Conservation (phyloP, 257 asterid genomes). For the Cinchona pubescens region DNA sequence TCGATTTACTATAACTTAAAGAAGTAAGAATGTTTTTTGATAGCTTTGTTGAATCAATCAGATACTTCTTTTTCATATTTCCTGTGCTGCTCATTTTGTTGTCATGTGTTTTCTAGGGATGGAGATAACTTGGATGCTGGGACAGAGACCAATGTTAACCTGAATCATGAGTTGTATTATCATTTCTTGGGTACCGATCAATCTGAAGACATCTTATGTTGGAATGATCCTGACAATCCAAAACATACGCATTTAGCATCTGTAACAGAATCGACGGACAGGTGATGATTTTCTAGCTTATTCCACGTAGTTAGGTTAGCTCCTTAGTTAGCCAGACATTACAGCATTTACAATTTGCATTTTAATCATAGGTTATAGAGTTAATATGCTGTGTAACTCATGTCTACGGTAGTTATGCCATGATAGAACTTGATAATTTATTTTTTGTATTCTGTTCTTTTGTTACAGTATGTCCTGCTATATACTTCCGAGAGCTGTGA, state of each 20-base stretch:
- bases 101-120: conserved; percentile 43
- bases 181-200: conserved; percentile 91
- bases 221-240: conserved; percentile 83
- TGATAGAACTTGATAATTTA: neutral
- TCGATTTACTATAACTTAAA: neutral
- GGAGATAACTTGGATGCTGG: conserved; percentile 79
- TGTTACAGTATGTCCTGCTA: conserved; percentile 75
- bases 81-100: neutral
- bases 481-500: conserved; percentile 62
- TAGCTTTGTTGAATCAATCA: neutral
- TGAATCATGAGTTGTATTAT: conserved; percentile 85
- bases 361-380: neutral
- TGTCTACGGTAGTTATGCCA: neutral
- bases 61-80: neutral
- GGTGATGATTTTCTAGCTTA: conserved; percentile 38
- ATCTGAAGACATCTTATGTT: conserved; percentile 81
- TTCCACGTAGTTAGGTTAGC: neutral
- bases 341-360: neutral
- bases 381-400: neutral
- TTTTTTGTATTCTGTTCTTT: conserved; percentile 13
- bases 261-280: conserved; percentile 88
- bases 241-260: conserved; percentile 60
- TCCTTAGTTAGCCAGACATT: neutral
- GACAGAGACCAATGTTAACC: conserved; percentile 73
- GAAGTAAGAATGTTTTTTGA: neutral